Percentiles rank a stretch among this genome's conserved stretches.
Evolutionary conservation across 2,329 filamentous ascomycete genomes (phyloP).

Genomic region (Colletotrichum costaricense): DNA sequence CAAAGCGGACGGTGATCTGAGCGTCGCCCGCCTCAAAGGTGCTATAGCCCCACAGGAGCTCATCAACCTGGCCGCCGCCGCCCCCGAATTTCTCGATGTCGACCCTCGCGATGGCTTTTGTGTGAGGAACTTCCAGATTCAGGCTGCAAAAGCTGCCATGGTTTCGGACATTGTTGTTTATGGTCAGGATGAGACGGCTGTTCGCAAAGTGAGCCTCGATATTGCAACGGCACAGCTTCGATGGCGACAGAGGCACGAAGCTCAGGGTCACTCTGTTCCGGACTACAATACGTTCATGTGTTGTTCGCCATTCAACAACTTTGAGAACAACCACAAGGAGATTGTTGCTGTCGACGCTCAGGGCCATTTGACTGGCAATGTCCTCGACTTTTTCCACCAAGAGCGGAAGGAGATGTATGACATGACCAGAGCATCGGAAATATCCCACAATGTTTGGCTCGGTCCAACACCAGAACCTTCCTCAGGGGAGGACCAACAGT

Average conservation of each 20-base stretch:
- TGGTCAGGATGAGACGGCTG: constrained; percentile 74
- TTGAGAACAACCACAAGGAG: constrained; percentile 77
- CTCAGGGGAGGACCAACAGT: constrained; percentile 69
- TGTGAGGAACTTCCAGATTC: constrained; percentile 97
- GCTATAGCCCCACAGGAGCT: constrained; percentile 87
- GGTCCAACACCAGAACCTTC: constrained; percentile 84
- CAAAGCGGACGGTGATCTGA: constrained; percentile 87
- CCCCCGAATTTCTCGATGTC: constrained; percentile 78
- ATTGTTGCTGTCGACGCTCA: constrained; percentile 81
- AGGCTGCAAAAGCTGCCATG: constrained; percentile 86
- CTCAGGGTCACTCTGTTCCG: constrained; percentile 64
- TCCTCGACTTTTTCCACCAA: constrained; percentile 90
- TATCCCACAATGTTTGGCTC: constrained; percentile 89
- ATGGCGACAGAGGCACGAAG: constrained; percentile 76
- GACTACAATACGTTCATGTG: constrained; percentile 88
- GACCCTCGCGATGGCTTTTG: constrained; percentile 94
- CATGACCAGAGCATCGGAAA: constrained; percentile 92
- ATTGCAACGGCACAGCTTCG: constrained; percentile 81
- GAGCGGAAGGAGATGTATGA: constrained; percentile 92
- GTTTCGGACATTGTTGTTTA: constrained; percentile 95
- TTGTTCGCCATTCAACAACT: constrained; percentile 71
- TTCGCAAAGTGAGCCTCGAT: constrained; percentile 72
- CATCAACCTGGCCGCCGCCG: constrained; percentile 60
- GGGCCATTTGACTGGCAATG: constrained; percentile 78
- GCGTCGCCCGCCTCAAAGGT: constrained; percentile 82